A percentile compares a stretch with the other conserved stretches of the same genome.
Conservation (phyloP, 176 grass and related monocot species). For the Oryza punctata region DNA sequence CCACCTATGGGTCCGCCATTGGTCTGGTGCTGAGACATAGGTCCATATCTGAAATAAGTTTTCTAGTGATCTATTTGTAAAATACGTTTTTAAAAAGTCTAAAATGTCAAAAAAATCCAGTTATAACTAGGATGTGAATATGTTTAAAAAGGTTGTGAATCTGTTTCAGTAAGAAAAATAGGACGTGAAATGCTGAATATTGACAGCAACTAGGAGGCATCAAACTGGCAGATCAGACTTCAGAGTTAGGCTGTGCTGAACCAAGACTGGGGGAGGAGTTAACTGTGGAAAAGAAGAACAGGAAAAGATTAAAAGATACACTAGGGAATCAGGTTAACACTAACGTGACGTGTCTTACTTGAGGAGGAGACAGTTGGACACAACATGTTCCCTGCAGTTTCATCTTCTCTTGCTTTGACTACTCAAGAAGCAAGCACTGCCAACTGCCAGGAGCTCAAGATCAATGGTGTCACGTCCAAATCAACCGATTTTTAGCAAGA, state of each 20-base stretch:
- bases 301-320: background rate
- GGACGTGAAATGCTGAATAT: background rate
- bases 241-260: background rate
- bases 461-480: background rate
- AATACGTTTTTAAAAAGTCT: too few species aligned
- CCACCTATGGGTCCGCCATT: too few species aligned
- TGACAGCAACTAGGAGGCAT: background rate
- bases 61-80: too few species aligned
- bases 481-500: background rate
- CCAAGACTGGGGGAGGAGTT: background rate
- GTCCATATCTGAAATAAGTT: too few species aligned
- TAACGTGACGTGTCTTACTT: background rate
- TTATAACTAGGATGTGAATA: background rate
- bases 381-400: slow-evolving; percentile 17
- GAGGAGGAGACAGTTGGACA: background rate
- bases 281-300: background rate
- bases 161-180: background rate
- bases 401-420: background rate
- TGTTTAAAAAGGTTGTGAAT: too few species aligned
- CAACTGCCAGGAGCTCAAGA: background rate
- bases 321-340: background rate
- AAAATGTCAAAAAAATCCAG: too few species aligned
- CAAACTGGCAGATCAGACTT: background rate
- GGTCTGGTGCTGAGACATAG: too few species aligned
- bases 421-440: background rate